phyloP scores from a whole-genome alignment of 805 yeast genomes.

The Kodamaea lidongshanica region DNA sequence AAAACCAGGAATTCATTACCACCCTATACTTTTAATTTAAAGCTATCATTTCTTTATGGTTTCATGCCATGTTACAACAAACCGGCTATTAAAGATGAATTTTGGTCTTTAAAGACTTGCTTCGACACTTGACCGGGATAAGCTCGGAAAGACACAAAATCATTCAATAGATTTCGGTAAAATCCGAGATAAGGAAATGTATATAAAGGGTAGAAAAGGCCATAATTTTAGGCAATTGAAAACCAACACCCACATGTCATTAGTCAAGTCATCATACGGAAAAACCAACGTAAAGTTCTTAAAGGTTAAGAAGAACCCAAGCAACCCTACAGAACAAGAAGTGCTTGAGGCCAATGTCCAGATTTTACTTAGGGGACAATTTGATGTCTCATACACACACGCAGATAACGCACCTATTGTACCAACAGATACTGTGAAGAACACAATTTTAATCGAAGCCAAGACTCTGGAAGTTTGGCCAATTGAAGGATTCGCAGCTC shows the following conservation, averaged over 20 bases:
- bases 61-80: too few species aligned
- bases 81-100: too few species aligned
- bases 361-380: constrained; percentile 68
- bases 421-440: constrained; percentile 91
- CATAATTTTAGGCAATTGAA: not conserved
- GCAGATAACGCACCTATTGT: constrained; percentile 88
- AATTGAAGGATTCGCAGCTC: constrained; percentile 83
- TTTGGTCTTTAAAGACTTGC: too few species aligned
- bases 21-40: too few species aligned
- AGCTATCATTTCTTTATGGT: too few species aligned
- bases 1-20: too few species aligned
- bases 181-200: too few species aligned
- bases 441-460: constrained; percentile 80
- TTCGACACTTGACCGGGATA: too few species aligned
- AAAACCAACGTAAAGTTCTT: constrained; percentile 89
- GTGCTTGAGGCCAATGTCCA: constrained; percentile 80
- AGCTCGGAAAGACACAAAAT: too few species aligned
- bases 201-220: not conserved
- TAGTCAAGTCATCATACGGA: constrained; percentile 62
- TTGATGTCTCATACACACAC: constrained; percentile 74
- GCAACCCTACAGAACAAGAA: constrained; percentile 68
- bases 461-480: constrained; percentile 83
- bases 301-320: constrained; percentile 75
- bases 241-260: constrained; percentile 5
- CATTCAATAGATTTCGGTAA: too few species aligned